phyloP scores from a whole-genome alignment of 208 protist species.

The Leishmania aethiopica region DNA sequence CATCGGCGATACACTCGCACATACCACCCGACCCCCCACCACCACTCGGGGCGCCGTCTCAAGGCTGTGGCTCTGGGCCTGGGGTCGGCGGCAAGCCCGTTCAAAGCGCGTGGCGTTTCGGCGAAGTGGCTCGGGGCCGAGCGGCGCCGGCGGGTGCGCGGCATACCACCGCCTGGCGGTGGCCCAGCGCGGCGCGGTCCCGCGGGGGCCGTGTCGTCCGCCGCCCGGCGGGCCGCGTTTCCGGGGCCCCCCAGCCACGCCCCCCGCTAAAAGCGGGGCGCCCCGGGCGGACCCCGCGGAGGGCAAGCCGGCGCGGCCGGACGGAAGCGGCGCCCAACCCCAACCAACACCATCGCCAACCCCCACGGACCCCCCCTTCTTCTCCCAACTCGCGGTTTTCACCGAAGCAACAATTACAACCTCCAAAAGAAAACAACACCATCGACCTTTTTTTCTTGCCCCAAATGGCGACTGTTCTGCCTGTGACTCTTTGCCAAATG shows the following conservation, averaged over 20 bases:
- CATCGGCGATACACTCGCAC: not conserved
- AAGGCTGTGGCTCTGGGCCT: slow-evolving; percentile 43
- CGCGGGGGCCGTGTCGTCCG: too few relatives aligned
- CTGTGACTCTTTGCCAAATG: slow-evolving; percentile 93
- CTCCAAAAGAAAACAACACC: not conserved
- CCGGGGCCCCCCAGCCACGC: too few relatives aligned
- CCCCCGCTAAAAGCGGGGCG: too few relatives aligned
- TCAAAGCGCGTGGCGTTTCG: slow-evolving; percentile 38
- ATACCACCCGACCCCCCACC: not conserved
- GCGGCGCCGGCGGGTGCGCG: slow-evolving; percentile 25
- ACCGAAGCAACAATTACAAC: not conserved
- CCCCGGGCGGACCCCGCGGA: too few relatives aligned
- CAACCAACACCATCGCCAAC: not conserved
- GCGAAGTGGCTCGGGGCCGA: slow-evolving; percentile 40
- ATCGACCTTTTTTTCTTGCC: not conserved
- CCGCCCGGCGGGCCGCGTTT: too few relatives aligned
- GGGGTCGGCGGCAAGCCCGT: slow-evolving; percentile 37
- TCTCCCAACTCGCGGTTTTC: not conserved
- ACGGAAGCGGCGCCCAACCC: too few relatives aligned
- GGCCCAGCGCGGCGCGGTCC: too few relatives aligned
- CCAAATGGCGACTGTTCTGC: slow-evolving; percentile 47
- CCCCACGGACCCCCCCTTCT: accelerated
- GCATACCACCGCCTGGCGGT: slow-evolving; percentile 26
- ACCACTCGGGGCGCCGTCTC: slow-evolving; percentile 31
- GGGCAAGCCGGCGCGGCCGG: too few relatives aligned